Conservation (phyloP, 495 filamentous ascomycete genomes). For the Astrothelium subdiscretum region DNA sequence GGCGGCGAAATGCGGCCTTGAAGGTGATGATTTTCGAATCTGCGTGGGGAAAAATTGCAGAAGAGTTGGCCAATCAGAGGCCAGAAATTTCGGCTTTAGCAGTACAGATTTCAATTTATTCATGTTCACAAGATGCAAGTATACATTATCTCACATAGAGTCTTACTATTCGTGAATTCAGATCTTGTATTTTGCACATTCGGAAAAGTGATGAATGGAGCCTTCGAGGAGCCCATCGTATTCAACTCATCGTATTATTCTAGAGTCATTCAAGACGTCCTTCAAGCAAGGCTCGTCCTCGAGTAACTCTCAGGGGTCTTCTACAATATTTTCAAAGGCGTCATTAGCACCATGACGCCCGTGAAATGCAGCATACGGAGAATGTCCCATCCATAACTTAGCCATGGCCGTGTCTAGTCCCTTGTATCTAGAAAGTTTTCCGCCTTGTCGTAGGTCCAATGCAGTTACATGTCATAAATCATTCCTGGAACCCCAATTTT, state of each 20-base stretch:
- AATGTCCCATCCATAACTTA: background rate
- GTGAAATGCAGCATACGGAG: background rate
- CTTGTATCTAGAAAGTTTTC: background rate
- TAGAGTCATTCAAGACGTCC: no score
- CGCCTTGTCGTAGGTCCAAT: background rate
- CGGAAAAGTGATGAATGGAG: no score
- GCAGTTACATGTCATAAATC: background rate
- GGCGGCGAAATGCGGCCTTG: background rate
- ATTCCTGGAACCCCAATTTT: constrained; percentile 41
- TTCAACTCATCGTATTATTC: no score
- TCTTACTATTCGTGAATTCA: no score
- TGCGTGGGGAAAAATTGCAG: background rate
- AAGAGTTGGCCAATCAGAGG: background rate
- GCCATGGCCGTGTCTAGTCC: background rate
- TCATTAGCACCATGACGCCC: background rate
- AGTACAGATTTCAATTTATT: no score
- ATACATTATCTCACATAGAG: no score
- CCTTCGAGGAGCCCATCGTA: no score
- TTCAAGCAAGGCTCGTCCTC: background rate
- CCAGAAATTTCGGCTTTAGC: background rate
- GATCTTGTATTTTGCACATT: no score
- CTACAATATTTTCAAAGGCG: background rate
- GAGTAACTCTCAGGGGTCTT: background rate
- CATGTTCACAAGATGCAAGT: no score
- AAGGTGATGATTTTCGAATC: background rate